Evolutionary conservation across 805 yeast species (phyloP), one percentile per base, ranked within the genome.

Genomic region (Ogataea wickerhamii): DNA sequence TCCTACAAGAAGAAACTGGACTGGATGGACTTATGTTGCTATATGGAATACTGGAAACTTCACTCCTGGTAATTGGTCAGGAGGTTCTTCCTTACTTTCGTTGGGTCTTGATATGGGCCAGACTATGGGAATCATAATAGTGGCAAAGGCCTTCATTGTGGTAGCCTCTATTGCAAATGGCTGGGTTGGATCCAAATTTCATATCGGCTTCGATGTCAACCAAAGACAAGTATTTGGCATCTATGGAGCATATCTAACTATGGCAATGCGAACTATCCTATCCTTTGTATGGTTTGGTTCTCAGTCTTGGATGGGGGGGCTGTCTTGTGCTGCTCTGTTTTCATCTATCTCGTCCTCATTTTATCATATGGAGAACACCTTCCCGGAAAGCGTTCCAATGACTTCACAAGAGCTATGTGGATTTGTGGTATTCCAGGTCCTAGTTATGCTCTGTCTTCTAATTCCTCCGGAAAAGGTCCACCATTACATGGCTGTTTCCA

Each of bases 121-220:
- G 13, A 37, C 41, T 12, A 37, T 37, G 41, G 41, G 41, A n/a
- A 34, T 34, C 13, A 34, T 63, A 37, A 58, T 66, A 23, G 43
- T 74, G 5, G 78, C 75, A 29, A 74, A 73, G 50, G 49, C 65
- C 6, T 42, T 74, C 7, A 69, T 75, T n/a, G 56, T 66, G 78
- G 78, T 31, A 47, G 34, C 34, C 20, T 31, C 41, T 11, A 31
- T 34, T 14, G 24, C 34, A 13, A 37, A 37, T 25, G 34, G 36
- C 4, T 31, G 36, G 18, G 36, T 34, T 6, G 41, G 41, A 19
- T 25, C 56, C 10, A 67, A 71, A 35, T 73, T 66, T 61, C 74
- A 71, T 45, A 61, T 73, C 34, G 76, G 77, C 1, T 73, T 60
- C 45, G 65, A 76, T 4, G 61, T 73, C 11, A 61, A 60, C 34